Conservation (phyloP, 2,329 filamentous ascomycete species). For the Stromatinia cepivora region DNA sequence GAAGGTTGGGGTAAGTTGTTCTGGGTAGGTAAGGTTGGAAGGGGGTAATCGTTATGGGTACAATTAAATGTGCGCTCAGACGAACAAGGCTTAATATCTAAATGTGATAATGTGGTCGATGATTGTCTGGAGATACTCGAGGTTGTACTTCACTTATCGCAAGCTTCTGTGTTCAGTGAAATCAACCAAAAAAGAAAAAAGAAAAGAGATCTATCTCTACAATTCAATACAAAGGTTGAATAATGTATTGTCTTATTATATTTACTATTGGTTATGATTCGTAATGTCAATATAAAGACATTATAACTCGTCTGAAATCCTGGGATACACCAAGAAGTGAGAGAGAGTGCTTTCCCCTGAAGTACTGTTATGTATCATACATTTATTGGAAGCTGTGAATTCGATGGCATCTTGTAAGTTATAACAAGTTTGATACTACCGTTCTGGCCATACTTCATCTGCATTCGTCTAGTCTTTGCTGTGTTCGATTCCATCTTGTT, state of each 20-base stretch:
- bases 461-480: neutral
- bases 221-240: slow-evolving; percentile 3
- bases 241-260: neutral
- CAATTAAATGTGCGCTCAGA: slow-evolving; percentile 9
- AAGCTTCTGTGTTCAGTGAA: neutral
- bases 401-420: neutral
- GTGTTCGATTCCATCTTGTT: neutral
- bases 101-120: neutral
- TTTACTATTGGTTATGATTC: neutral
- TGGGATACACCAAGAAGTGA: neutral
- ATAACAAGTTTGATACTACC: neutral
- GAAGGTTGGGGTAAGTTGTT: slow-evolving; percentile 1
- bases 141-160: neutral
- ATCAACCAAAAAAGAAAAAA: no score
- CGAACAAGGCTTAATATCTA: neutral
- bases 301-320: neutral
- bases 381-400: neutral
- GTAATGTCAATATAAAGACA: neutral
- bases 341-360: slow-evolving; percentile 2
- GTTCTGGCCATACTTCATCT: neutral
- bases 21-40: slow-evolving; percentile 8
- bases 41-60: slow-evolving; percentile 11
- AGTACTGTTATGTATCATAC: neutral
- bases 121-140: neutral
- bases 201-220: neutral